phyloP scores from a whole-genome alignment of 441 rosid species.

The Brassica hybrid region DNA sequence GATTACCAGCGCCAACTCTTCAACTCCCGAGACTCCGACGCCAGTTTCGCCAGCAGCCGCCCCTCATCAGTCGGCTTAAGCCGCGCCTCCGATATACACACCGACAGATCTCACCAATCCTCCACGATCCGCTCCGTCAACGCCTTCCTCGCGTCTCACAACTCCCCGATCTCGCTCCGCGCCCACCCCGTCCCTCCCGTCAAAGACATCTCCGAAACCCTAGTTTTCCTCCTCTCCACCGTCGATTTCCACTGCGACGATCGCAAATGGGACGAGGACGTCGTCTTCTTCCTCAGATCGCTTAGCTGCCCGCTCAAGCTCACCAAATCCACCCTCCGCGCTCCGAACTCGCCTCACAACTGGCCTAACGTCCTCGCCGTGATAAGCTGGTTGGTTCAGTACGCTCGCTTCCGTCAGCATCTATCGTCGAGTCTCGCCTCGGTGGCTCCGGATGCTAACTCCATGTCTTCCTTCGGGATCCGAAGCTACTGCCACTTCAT shows the following conservation, averaged over 20 bases:
- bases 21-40: conserved; percentile 84
- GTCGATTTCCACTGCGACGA: conserved; percentile 52
- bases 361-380: conserved; percentile 84
- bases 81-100: too few relatives aligned
- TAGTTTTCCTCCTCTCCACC: conserved; percentile 57
- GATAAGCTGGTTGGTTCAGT: conserved; percentile 81
- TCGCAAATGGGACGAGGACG: conserved; percentile 66
- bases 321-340: conserved; percentile 75
- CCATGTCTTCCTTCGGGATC: conserved; percentile 36
- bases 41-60: conserved; percentile 84
- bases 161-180: conserved; percentile 45
- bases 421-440: too few relatives aligned
- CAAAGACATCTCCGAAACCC: conserved; percentile 72
- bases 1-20: conserved; percentile 49
- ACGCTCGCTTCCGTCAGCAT: conserved; percentile 53
- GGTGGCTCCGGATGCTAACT: not conserved
- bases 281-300: conserved; percentile 54
- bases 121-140: conserved; percentile 64
- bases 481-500: conserved; percentile 64
- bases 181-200: conserved; percentile 63
- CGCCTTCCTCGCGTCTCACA: conserved; percentile 65
- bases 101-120: conserved; percentile 60
- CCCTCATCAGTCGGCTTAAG: conserved; percentile 82
- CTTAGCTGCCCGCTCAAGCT: conserved; percentile 74
- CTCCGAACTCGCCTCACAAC: conserved; percentile 85